phyloP scores from a whole-genome alignment of 1,284 basidiomycete species.

The Ustilago loliicola region DNA sequence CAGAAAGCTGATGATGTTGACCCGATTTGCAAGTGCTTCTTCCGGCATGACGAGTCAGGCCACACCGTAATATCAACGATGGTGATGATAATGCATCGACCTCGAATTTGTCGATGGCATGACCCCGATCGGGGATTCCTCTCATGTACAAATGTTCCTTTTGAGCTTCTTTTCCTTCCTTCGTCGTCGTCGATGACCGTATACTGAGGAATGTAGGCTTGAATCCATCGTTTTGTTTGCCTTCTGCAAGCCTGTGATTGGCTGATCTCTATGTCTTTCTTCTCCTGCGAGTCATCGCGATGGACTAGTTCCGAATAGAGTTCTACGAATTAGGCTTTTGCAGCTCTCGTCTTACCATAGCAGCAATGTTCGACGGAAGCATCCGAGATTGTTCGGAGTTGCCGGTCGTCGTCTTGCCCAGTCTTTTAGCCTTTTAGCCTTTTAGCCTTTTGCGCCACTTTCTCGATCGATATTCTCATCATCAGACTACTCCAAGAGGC shows the following conservation, averaged over 20 bases:
- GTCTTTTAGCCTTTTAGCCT: background rate
- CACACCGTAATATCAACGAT: too few relatives aligned
- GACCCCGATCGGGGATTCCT: background rate
- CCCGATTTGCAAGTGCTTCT: background rate
- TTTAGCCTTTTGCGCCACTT: slow-evolving; percentile 18
- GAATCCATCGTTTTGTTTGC: background rate
- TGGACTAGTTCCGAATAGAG: background rate
- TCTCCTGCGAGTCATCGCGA: background rate
- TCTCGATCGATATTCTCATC: background rate
- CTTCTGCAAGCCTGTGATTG: background rate
- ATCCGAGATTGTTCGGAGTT: slow-evolving; percentile 30
- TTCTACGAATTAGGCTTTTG: background rate
- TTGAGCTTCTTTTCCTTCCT: background rate
- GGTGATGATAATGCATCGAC: too few relatives aligned
- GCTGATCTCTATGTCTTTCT: background rate
- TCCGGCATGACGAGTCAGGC: too few relatives aligned
- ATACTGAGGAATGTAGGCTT: background rate
- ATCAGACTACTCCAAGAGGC: background rate
- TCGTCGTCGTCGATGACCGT: slow-evolving; percentile 6
- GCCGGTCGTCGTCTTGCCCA: slow-evolving; percentile 7
- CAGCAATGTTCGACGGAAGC: slow-evolving; percentile 33
- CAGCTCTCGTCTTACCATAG: background rate
- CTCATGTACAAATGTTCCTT: background rate
- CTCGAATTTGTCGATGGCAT: too few relatives aligned
- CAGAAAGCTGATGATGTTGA: background rate